Percentiles rank a stretch among this genome's conserved stretches.
phyloP scores from a whole-genome alignment of 768 basidiomycete genomes.

The Candolleomyces eurysporus region DNA sequence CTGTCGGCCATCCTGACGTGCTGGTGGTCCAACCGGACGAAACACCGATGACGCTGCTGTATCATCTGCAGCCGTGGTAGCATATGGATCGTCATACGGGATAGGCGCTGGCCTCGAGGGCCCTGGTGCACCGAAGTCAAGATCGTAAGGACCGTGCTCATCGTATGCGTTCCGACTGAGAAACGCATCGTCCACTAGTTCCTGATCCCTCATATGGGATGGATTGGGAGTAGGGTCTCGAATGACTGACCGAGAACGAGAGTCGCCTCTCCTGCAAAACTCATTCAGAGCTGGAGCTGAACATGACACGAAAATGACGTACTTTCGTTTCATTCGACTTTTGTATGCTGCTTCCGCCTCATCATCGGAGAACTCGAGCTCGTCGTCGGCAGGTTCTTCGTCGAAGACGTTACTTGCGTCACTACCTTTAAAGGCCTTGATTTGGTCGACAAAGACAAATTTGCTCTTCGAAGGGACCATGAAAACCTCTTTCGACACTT shows the following conservation, averaged over 20 bases:
- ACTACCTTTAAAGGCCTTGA: constrained; percentile 75
- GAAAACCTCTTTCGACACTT: constrained; percentile 65
- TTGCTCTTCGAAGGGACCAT: constrained; percentile 79
- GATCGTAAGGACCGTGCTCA: constrained; percentile 66
- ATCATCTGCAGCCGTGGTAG: constrained; percentile 39
- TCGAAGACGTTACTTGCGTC: constrained; percentile 95
- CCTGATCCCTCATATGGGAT: constrained; percentile 53
- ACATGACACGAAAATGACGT: constrained; percentile 17
- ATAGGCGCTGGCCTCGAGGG: constrained; percentile 64
- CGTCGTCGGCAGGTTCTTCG: constrained; percentile 88
- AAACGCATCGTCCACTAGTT: constrained; percentile 45
- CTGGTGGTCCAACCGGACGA: not conserved
- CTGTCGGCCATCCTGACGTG: constrained; percentile 1
- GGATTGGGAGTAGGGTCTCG: constrained; percentile 54
- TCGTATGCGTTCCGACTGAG: constrained; percentile 62
- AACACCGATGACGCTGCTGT: not conserved
- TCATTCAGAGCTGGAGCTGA: constrained; percentile 6
- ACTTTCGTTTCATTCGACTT: constrained; percentile 60
- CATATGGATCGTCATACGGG: constrained; percentile 81
- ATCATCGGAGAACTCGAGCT: constrained; percentile 94
- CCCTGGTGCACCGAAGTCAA: constrained; percentile 50
- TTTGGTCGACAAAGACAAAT: constrained; percentile 77
- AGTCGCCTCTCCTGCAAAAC: constrained; percentile 47
- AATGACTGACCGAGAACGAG: constrained; percentile 45
- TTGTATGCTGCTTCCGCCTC: constrained; percentile 82